Evolutionary conservation across 2,329 filamentous ascomycete species (phyloP).

Genomic region (Dactylonectria macrodidyma): DNA sequence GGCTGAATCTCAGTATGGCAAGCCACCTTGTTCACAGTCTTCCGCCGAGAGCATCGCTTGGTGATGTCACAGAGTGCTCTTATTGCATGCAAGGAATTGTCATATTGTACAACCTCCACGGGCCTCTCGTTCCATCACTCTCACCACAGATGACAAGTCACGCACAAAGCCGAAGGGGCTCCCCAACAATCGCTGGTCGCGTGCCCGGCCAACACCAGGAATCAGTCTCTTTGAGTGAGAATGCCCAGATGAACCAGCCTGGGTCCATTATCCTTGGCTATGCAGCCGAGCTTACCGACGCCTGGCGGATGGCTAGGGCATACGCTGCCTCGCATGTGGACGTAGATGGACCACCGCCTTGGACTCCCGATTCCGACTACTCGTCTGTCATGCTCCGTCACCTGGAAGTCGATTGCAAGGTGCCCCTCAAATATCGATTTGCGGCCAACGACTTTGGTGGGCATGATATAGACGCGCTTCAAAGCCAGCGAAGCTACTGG

Average conservation of each 20-base stretch:
- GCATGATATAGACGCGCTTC: constrained; percentile 57
- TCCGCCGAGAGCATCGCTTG: constrained; percentile 32
- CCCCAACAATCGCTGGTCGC: not conserved
- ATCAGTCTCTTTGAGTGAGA: not conserved
- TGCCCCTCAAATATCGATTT: constrained; percentile 66
- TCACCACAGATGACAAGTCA: constrained; percentile 4
- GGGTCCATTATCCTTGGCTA: constrained; percentile 62
- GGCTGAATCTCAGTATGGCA: constrained; percentile 43
- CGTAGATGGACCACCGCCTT: constrained; percentile 55
- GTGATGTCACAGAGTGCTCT: constrained; percentile 40
- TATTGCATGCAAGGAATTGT: constrained; percentile 60
- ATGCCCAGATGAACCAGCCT: not conserved
- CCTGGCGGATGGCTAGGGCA: constrained; percentile 62
- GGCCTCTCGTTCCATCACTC: constrained; percentile 39
- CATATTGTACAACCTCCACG: constrained; percentile 60
- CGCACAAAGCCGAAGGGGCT: not conserved
- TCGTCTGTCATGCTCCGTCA: constrained; percentile 64
- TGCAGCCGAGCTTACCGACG: constrained; percentile 59
- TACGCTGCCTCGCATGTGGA: constrained; percentile 63
- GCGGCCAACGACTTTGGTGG: constrained; percentile 63
- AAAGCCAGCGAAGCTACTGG: constrained; percentile 65
- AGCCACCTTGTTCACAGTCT: constrained; percentile 42
- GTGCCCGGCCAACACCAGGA: not conserved
- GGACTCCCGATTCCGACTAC: constrained; percentile 67
- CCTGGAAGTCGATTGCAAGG: constrained; percentile 66